Percentiles rank a stretch among this genome's conserved stretches.
Evolutionary conservation across 805 yeast species (phyloP).

Genomic region (Clavispora carvajalis): DNA sequence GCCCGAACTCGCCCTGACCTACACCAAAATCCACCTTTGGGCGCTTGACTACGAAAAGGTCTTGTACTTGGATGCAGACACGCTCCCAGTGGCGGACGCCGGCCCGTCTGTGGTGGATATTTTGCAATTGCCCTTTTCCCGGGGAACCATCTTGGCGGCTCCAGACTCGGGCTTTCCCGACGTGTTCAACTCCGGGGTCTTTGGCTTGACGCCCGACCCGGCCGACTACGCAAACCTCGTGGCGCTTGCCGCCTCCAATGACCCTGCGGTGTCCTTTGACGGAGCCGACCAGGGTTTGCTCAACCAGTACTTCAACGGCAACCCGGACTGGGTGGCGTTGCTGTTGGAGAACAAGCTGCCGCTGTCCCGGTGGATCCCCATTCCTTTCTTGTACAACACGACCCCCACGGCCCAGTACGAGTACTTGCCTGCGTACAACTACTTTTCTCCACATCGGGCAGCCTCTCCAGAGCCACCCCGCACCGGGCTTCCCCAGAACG

Average conservation of each 20-base stretch:
- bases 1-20: constrained; percentile 16
- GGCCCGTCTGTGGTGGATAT: constrained; percentile 23
- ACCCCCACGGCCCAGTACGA: constrained; percentile 63
- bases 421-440: constrained; percentile 62
- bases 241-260: constrained; percentile 15
- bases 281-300: constrained; percentile 92
- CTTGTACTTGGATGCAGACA: constrained; percentile 17
- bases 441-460: constrained; percentile 28
- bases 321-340: constrained; percentile 36
- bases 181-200: constrained; percentile 17
- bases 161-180: constrained; percentile 19
- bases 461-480: too few relatives aligned
- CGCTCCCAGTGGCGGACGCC: constrained; percentile 14
- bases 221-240: constrained; percentile 24
- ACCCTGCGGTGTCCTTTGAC: constrained; percentile 48
- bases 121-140: constrained; percentile 11
- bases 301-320: constrained; percentile 60
- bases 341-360: constrained; percentile 1
- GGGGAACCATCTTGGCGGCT: constrained; percentile 14
- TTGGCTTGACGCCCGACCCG: constrained; percentile 12
- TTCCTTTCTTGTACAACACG: constrained; percentile 82
- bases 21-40: constrained; percentile 17
- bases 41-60: constrained; percentile 14
- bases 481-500: not conserved
- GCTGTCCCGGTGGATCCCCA: constrained; percentile 51